phyloP scores from a whole-genome alignment of 768 basidiomycete genomes.

The Phanerodontia chrysosporium region DNA sequence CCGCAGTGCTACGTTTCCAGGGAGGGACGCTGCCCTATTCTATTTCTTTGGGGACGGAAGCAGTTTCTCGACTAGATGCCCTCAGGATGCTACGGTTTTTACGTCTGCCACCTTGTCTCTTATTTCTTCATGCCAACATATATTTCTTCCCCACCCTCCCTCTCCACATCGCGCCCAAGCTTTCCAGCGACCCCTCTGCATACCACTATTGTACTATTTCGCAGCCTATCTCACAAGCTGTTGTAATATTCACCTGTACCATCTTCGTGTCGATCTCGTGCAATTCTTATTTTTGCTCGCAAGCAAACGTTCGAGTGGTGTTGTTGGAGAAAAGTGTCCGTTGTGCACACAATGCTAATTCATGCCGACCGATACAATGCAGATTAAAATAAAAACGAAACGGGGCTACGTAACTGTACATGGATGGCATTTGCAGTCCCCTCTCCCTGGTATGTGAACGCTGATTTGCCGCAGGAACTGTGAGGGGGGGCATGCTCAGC shows the following conservation, averaged over 20 bases:
- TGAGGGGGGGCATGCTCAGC: neutral
- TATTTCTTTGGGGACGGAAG: neutral
- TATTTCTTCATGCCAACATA: neutral
- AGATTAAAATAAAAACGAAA: neutral
- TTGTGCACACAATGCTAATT: neutral
- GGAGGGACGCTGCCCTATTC: neutral
- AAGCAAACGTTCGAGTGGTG: neutral
- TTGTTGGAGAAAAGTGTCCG: neutral
- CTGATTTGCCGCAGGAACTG: neutral
- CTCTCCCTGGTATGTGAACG: neutral
- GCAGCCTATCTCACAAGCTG: constrained; percentile 1
- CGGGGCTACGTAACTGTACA: constrained; percentile 1
- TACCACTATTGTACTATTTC: constrained; percentile 1
- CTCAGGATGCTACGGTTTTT: neutral
- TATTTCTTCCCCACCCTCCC: neutral
- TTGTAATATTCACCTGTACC: constrained; percentile 4
- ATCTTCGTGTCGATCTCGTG: neutral
- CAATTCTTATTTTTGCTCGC: neutral
- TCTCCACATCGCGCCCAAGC: neutral
- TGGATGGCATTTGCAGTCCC: neutral
- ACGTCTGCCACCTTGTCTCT: neutral
- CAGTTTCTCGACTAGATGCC: neutral
- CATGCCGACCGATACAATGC: constrained; percentile 1
- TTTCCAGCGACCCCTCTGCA: neutral
- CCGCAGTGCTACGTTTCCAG: neutral